A percentile compares a stretch with the other conserved stretches of the same genome.
phyloP scores from a whole-genome alignment of 2,329 filamentous ascomycete species.

The Alternaria ventricosa region DNA sequence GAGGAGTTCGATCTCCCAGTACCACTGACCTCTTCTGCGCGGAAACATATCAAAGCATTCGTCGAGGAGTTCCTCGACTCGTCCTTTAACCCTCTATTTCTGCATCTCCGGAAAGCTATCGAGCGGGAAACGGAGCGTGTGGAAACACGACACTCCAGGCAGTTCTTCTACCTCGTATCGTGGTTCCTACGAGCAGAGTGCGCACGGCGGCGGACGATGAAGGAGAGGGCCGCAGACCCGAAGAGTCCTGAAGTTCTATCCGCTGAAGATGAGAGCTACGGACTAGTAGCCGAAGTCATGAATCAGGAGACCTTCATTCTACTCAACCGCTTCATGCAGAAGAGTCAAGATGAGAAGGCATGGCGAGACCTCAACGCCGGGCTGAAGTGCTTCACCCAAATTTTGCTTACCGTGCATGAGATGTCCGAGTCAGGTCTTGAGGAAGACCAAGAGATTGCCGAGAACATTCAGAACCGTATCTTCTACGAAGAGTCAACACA shows the following conservation, averaged over 20 bases:
- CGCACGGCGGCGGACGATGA: slow-evolving; percentile 64
- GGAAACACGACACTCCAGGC: slow-evolving; percentile 75
- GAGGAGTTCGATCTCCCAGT: slow-evolving; percentile 77
- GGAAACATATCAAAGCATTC: slow-evolving; percentile 78
- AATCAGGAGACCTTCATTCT: slow-evolving; percentile 96
- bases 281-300: slow-evolving; percentile 84
- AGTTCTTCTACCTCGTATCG: slow-evolving; percentile 89
- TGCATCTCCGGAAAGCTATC: slow-evolving; percentile 84
- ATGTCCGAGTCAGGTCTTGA: slow-evolving; percentile 85
- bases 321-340: slow-evolving; percentile 81
- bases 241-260: slow-evolving; percentile 50
- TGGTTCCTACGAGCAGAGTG: slow-evolving; percentile 94
- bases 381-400: slow-evolving; percentile 95
- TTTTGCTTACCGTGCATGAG: slow-evolving; percentile 88
- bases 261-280: slow-evolving; percentile 74
- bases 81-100: slow-evolving; percentile 88
- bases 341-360: slow-evolving; percentile 78
- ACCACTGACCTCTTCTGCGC: slow-evolving; percentile 74
- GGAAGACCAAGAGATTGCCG: slow-evolving; percentile 96
- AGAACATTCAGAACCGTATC: slow-evolving; percentile 95
- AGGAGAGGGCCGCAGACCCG: slow-evolving; percentile 62
- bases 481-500: slow-evolving; percentile 98
- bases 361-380: slow-evolving; percentile 87
- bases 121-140: slow-evolving; percentile 88
- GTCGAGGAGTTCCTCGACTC: slow-evolving; percentile 94